Percentiles rank a stretch among this genome's conserved stretches.
These are phyloP conservation scores for Trichoderma koningii DNA, from an alignment of 2,329 filamentous ascomycete genomes.

Conservation along the genomic window DNA sequence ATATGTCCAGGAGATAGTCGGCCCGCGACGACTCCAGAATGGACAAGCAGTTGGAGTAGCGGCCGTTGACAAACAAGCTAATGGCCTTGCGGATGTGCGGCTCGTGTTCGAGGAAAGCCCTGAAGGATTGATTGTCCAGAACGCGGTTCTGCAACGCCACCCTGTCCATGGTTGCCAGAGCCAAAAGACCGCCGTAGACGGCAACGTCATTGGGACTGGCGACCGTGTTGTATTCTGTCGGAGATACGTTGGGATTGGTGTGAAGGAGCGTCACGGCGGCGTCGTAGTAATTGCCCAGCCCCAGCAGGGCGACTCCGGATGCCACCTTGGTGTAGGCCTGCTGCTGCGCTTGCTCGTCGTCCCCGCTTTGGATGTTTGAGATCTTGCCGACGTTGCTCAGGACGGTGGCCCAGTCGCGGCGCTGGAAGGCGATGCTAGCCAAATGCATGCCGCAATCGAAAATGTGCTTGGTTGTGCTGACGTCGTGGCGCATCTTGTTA, in stretches of 20 bases:
- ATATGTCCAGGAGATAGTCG: constrained; percentile 89
- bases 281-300: constrained; percentile 52
- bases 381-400: constrained; percentile 65
- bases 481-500: constrained; percentile 84
- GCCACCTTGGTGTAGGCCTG: constrained; percentile 56
- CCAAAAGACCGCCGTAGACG: constrained; percentile 86
- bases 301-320: constrained; percentile 54
- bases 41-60: constrained; percentile 81
- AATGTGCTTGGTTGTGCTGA: constrained; percentile 80
- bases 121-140: constrained; percentile 78
- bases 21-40: constrained; percentile 78
- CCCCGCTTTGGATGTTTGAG: constrained; percentile 48
- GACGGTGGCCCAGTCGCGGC: constrained; percentile 74
- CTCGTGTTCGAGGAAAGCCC: constrained; percentile 86
- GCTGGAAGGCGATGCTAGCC: constrained; percentile 73
- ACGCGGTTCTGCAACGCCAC: constrained; percentile 72
- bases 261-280: constrained; percentile 73
- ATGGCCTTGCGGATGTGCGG: constrained; percentile 93
- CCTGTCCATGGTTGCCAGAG: constrained; percentile 86
- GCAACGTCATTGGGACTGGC: constrained; percentile 86
- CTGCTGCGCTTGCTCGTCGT: constrained; percentile 47
- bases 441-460: constrained; percentile 79
- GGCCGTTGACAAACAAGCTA: constrained; percentile 82
- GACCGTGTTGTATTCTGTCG: constrained; percentile 66
- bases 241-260: constrained; percentile 55